Percentiles rank a stretch among this genome's conserved stretches.
These are phyloP conservation scores for Rubroshorea leprosula DNA, from an alignment of 345 rosid genomes.

Conservation along the genomic window DNA sequence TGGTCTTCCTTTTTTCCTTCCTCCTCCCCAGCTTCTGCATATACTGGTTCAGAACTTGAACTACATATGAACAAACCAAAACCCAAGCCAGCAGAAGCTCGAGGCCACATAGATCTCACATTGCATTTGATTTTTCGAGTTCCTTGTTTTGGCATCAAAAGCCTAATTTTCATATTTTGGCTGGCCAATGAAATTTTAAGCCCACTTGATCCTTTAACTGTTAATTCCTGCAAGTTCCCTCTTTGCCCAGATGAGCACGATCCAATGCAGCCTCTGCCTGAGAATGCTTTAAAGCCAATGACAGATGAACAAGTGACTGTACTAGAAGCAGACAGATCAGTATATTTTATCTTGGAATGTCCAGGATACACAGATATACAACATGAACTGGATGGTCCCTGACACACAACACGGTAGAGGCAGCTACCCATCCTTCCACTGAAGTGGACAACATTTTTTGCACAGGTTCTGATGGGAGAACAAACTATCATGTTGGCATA, in stretches of 20 bases:
- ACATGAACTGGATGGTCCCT: conserved; percentile 35
- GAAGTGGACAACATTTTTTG: conserved; percentile 42
- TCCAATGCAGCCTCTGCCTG: conserved; percentile 26
- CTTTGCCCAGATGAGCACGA: conserved; percentile 26
- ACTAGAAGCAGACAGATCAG: conserved; percentile 38
- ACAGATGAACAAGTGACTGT: conserved; percentile 29
- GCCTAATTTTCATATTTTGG: conserved; percentile 33
- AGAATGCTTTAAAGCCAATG: conserved; percentile 16
- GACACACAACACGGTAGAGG: conserved; percentile 25
- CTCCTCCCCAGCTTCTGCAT: conserved; percentile 48
- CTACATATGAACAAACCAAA: conserved; percentile 65
- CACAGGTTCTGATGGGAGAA: conserved; percentile 46
- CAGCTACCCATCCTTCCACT: conserved; percentile 39
- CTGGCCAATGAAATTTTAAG: conserved; percentile 43
- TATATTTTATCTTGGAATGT: conserved; percentile 23
- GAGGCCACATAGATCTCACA: conserved; percentile 36
- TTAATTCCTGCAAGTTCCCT: conserved; percentile 26
- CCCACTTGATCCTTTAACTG: conserved; percentile 35
- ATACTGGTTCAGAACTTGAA: conserved; percentile 50
- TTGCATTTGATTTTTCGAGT: conserved; percentile 34
- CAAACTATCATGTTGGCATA: conserved; percentile 47
- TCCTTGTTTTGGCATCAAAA: conserved; percentile 41
- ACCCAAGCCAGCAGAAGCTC: conserved; percentile 41
- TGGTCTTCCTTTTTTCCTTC: conserved; percentile 32
- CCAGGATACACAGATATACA: conserved; percentile 28